These are phyloP conservation scores for Quillaja saponaria DNA, from an alignment of 306 rosid species.

Conservation along the genomic window DNA sequence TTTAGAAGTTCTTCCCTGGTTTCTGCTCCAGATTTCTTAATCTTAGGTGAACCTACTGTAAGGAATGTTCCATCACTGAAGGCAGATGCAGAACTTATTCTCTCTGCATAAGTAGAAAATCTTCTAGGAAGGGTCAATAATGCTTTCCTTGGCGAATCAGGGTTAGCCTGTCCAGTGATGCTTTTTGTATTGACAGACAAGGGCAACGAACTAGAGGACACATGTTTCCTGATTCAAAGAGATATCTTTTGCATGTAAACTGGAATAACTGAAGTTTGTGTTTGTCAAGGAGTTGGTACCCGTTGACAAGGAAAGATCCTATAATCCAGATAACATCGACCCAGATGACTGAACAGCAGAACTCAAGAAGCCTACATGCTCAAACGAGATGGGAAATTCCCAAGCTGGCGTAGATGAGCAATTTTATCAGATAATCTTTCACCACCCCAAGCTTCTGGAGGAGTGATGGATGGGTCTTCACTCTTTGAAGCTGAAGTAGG, in stretches of 20 bases:
- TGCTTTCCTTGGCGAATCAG: constrained; percentile 55
- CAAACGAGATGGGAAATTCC: constrained; percentile 68
- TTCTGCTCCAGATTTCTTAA: constrained; percentile 91
- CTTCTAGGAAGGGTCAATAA: constrained; percentile 58
- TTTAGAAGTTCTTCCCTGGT: constrained; percentile 77
- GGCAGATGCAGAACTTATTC: constrained; percentile 79
- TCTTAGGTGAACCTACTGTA: constrained; percentile 76
- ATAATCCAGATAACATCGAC: constrained; percentile 64
- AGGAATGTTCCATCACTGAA: constrained; percentile 63
- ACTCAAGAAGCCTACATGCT: constrained; percentile 56
- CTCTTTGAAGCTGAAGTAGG: constrained; percentile 70
- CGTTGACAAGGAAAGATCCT: constrained; percentile 56
- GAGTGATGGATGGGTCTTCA: constrained; percentile 88
- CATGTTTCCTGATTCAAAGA: constrained; percentile 66
- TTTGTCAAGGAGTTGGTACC: constrained; percentile 51
- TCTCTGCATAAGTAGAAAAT: constrained; percentile 88
- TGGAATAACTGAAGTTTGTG: constrained; percentile 53
- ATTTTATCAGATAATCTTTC: constrained; percentile 82
- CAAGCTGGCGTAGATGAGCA: constrained; percentile 53
- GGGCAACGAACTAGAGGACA: constrained; percentile 48
- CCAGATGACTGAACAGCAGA: constrained; percentile 71
- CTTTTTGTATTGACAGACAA: constrained; percentile 59
- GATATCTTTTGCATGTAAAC: constrained; percentile 61
- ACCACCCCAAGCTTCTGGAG: constrained; percentile 99
- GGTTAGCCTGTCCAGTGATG: constrained; percentile 58